Evolutionary conservation across 306 rosid species (phyloP), one percentile per base, ranked within the genome.

Genomic region (Spatholobus suberectus): DNA sequence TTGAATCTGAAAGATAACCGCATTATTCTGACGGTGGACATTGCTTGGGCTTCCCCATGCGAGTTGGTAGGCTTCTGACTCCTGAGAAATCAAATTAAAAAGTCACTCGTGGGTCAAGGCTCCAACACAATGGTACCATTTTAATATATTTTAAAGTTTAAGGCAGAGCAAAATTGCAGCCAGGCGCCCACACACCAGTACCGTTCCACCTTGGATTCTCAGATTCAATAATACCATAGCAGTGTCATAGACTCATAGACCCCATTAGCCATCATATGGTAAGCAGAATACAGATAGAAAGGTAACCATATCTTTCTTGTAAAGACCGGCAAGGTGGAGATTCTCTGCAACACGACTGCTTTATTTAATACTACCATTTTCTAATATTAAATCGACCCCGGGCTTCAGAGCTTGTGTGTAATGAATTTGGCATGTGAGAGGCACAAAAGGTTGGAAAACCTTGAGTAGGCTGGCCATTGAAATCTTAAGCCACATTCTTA

Each of bases 121-220:
- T 18, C 70, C 69, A 26, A 17, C 13, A 20, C 47, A 63, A 41
- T 47, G 65, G 80, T 26, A 66, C 59, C 20, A 46, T 40, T 74
- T 41, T 13, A 29, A 14, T 66, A 54, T 37, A 46, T 59, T 13
- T 15, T 47, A 57, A 37, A 54, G 24, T 58, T 44, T 3, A 80
- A 59, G 41, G 80, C 85, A 62, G 40, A 81, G 75, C 75, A 26
- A 76, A 65, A n/a, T 24, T 38, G 82, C 66, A 29, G 5, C 17
- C 57, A 55, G 14, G 65, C 1, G 0, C 7, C 51, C 72, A 65
- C 6, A 29, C 63, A 40, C 59, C 70, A 76, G 10, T 69, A 47
- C 21, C 54, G 38, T 34, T 77, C 79, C 80, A 63, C 83, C 70
- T 72, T 72, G 76, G 80, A 52, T 82, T 82, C 81, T 52, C 51